Evolutionary conservation across 2,329 filamentous ascomycete genomes (phyloP), one percentile per base, ranked within the genome.

Genomic region (Stagonosporopsis rhizophila): DNA sequence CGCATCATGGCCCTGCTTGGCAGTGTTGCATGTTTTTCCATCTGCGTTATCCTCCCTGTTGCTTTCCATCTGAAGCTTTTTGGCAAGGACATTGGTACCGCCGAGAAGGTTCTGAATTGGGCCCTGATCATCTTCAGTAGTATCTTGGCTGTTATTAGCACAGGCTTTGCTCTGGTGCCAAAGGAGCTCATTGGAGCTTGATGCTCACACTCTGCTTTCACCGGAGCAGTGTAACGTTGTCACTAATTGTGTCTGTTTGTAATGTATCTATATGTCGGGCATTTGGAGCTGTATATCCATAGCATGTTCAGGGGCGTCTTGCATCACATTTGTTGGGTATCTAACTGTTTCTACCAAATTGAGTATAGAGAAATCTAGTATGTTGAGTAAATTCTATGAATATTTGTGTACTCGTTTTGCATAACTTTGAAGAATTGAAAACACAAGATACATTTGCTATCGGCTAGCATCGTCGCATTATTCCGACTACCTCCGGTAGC

Each of bases 1-100:
- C 88, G 88, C 48, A 93, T 96, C 70, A 96, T 96, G 88, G 90
- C 90, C 4, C 88, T 96, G 59, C 87, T 98, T 79, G 94, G 95
- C 12, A 91, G 90, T 35, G 89, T 92, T 3, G 83, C 96, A 15
- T 97, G 94, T 78, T 96, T 96, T 68, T 91, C 91, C 17, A 96
- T 98, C 63, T 98, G 94, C 77, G 88, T 98, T 63, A 92, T 96
- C 75, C 81, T 99, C 46, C 95, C 94, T 0, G 80, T 96, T 28
- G 84, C 88, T 4, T 98, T 99, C 72, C 92, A 98, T 71, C 79
- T 98, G 53, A 96, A 93, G 78, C 86, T 98, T 1, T 98, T 96
- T 73, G 87, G 87, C 42, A 83, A 86, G 45, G 87, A 94, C 58
- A 85, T 97, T 41, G 78, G 81, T 1, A 64, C 75, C 1, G 72